A percentile compares a stretch with the other conserved stretches of the same genome.
These are phyloP conservation scores for Tetragonia tetragonoides DNA, from an alignment of 148 eudicot genomes.

Conservation along the genomic window DNA sequence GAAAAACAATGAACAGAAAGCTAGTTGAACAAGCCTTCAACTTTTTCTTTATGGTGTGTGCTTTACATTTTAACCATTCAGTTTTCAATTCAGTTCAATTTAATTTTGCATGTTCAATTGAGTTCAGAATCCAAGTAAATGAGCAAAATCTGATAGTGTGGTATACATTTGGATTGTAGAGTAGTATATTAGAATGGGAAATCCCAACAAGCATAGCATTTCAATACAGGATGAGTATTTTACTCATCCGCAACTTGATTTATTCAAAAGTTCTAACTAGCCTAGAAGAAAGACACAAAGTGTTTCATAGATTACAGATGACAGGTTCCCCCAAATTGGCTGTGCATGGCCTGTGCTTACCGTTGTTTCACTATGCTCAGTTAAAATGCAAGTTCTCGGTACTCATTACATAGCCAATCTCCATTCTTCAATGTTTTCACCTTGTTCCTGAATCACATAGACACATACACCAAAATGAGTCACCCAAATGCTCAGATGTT, in stretches of 20 bases:
- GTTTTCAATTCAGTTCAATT: too few relatives aligned
- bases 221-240: too few relatives aligned
- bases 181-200: not conserved
- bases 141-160: not conserved
- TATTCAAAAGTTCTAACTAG: slow-evolving; percentile 22
- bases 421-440: slow-evolving; percentile 6
- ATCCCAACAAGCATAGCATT: slow-evolving; percentile 4
- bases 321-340: not conserved
- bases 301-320: slow-evolving; percentile 20
- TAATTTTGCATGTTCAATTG: too few relatives aligned
- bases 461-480: not conserved
- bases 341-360: not conserved
- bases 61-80: too few relatives aligned
- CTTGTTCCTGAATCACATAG: slow-evolving; percentile 32
- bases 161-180: not conserved
- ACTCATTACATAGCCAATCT: slow-evolving; percentile 17
- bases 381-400: slow-evolving; percentile 13
- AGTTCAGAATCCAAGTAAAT: not conserved
- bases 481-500: not conserved
- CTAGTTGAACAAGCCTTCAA: too few relatives aligned
- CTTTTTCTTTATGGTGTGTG: too few relatives aligned
- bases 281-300: slow-evolving; percentile 11
- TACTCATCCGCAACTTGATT: not conserved
- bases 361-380: not conserved
- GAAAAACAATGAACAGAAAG: too few relatives aligned